phyloP scores from a whole-genome alignment of 2,329 filamentous ascomycete species.

The Scedosporium dehoogii region DNA sequence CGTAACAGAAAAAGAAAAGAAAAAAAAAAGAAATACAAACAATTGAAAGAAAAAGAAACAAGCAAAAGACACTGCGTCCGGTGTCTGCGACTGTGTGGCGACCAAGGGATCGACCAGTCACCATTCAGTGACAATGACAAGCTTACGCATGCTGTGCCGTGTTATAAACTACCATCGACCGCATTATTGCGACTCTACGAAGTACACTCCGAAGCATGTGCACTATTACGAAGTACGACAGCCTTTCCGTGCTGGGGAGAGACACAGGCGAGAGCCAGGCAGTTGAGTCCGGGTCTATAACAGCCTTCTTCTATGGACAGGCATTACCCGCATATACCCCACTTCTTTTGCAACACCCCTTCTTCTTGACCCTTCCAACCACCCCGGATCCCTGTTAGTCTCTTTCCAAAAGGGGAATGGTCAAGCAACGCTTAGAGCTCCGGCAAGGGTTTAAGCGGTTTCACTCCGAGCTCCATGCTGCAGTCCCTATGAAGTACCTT shows the following conservation, averaged over 20 bases:
- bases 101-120: neutral
- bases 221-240: neutral
- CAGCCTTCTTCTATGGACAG: constrained; percentile 2
- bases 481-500: neutral
- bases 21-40: neutral
- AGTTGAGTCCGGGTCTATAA: neutral
- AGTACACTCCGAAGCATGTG: no score
- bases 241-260: neutral
- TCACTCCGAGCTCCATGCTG: constrained; percentile 1
- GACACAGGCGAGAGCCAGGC: neutral
- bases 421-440: neutral
- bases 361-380: neutral
- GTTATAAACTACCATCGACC: neutral
- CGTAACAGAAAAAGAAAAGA: neutral
- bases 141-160: neutral
- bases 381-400: neutral
- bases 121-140: neutral
- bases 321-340: constrained; percentile 5
- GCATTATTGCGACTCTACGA: neutral
- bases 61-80: neutral
- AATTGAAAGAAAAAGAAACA: no score
- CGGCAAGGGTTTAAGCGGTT: constrained; percentile 7
- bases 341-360: neutral
- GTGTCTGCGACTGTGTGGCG: neutral
- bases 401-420: neutral